Evolutionary conservation across 2,329 filamentous ascomycete species (phyloP), one percentile per base, ranked within the genome.

Genomic region (Paecilomyces dactylethromorphus): DNA sequence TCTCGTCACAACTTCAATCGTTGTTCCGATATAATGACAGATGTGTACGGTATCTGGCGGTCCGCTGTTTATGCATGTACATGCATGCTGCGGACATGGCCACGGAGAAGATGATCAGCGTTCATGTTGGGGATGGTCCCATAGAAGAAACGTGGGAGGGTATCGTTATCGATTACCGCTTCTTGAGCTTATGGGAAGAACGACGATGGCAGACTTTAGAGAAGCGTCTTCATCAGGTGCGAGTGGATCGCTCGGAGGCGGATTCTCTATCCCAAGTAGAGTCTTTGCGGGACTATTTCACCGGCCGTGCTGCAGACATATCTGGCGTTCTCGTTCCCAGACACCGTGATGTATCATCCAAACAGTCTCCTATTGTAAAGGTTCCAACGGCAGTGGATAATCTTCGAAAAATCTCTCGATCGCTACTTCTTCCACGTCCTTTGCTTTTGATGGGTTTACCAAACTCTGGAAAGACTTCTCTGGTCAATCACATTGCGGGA

Each of bases 391-490:
- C 92, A 0, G 76, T 82, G 32, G 72, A 72, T 10, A 99, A 97
- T 64, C 78, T 96, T 39, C 83, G 85, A 66, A 79, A 74, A 11
- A 82, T 97, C 58, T 89, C 90, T 1, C 74, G 76, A 29, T 82
- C 87, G 53, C 78, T 99, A 31, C 86, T 89, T 52, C 80, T 80
- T 3, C 72, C 84, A 0, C 85, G 86, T 0, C 91, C 95, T 0
- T 81, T 97, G 35, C 79, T 99, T 21, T 81, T 99, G 3, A 85
- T 91, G 62, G 94, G 94, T 1, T 79, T 90, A 13, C 85, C 93
- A 7, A 93, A 95, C 21, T 89, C 89, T 32, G 94, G 94, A 55
- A 99, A 99, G 78, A 97, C 94, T 0, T 87, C 90, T 0, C 76
- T 96, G 21, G 85, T 95, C 13, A 89, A 91, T 63, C 88, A 97